phyloP scores from a whole-genome alignment of 2,329 filamentous ascomycete species.

The Lasiodiplodia hormozganensis region DNA sequence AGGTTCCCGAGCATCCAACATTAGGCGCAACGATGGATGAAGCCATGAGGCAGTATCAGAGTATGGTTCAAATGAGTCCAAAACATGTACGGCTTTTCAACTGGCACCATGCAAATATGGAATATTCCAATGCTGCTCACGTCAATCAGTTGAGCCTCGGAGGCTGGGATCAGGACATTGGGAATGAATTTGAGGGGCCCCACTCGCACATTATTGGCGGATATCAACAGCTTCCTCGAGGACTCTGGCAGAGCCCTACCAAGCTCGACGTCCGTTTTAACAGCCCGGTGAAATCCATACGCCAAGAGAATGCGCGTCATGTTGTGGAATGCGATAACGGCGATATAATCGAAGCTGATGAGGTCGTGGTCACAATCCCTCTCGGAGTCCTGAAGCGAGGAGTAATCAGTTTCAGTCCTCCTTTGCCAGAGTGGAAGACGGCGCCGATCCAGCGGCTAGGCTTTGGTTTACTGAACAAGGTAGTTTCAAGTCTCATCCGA shows the following conservation, averaged over 20 bases:
- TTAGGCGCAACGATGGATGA: conserved; percentile 91
- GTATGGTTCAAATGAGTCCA: conserved; percentile 79
- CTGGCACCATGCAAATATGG: conserved; percentile 97
- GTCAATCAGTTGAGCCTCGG: conserved; percentile 85
- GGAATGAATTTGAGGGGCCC: conserved; percentile 95
- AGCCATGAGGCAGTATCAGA: conserved; percentile 86
- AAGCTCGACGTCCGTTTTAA: conserved; percentile 79
- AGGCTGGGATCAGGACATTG: conserved; percentile 96
- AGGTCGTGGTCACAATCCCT: conserved; percentile 87
- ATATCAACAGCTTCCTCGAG: conserved; percentile 91
- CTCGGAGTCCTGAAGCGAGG: conserved; percentile 90
- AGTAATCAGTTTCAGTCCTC: conserved; percentile 83
- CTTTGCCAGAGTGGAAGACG: conserved; percentile 85
- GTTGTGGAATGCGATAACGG: conserved; percentile 74
- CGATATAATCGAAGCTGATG: conserved; percentile 79
- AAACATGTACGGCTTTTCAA: conserved; percentile 91
- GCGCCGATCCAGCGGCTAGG: conserved; percentile 83
- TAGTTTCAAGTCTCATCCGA: conserved; percentile 31
- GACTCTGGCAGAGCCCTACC: conserved; percentile 77
- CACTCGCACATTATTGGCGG: conserved; percentile 94
- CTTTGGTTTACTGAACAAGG: conserved; percentile 94
- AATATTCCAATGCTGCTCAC: conserved; percentile 95
- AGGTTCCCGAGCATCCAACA: conserved; percentile 69
- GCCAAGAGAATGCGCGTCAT: conserved; percentile 63
- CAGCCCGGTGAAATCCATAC: conserved; percentile 75